Evolutionary conservation across 768 basidiomycete species (phyloP).

Genomic region (Mycena vitilis): DNA sequence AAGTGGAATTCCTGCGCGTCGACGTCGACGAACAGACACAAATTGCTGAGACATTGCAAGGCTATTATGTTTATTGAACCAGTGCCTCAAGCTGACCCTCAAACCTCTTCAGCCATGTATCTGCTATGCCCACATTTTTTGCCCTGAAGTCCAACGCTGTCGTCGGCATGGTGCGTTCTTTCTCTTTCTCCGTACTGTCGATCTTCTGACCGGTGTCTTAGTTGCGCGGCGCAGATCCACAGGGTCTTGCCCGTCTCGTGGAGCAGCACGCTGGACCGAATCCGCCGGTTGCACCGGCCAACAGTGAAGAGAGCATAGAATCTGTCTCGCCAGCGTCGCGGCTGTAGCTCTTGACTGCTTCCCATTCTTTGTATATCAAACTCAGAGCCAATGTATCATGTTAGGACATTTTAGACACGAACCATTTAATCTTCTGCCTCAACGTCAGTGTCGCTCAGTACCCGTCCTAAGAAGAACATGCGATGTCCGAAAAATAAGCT

Average conservation of each 20-base stretch:
- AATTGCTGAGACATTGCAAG: slow-evolving; percentile 31
- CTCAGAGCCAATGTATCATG: background rate
- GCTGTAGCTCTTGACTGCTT: background rate
- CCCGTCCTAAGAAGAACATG: too few relatives aligned
- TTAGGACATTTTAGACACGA: background rate
- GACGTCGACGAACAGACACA: slow-evolving; percentile 36
- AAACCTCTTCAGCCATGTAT: slow-evolving; percentile 20
- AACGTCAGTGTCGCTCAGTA: too few relatives aligned
- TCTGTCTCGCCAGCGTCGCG: background rate
- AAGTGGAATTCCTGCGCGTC: slow-evolving; percentile 39
- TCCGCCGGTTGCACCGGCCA: slow-evolving; percentile 15
- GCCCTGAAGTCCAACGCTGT: slow-evolving; percentile 34
- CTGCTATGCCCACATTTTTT: slow-evolving; percentile 40
- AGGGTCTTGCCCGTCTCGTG: slow-evolving; percentile 33
- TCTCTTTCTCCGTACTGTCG: background rate
- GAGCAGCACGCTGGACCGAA: slow-evolving; percentile 33
- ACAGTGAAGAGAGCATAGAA: slow-evolving; percentile 18
- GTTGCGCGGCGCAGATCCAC: slow-evolving; percentile 37
- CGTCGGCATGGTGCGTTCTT: slow-evolving; percentile 31
- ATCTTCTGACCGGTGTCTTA: slow-evolving; percentile 16
- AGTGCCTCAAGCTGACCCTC: slow-evolving; percentile 3
- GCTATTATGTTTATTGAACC: too few relatives aligned
- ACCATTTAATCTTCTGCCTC: too few relatives aligned
- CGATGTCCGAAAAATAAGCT: too few relatives aligned
- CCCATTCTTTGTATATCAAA: background rate